Base-by-base conservation (phyloP, 305 asterid species). In the Fraxinus greggii region DNA sequence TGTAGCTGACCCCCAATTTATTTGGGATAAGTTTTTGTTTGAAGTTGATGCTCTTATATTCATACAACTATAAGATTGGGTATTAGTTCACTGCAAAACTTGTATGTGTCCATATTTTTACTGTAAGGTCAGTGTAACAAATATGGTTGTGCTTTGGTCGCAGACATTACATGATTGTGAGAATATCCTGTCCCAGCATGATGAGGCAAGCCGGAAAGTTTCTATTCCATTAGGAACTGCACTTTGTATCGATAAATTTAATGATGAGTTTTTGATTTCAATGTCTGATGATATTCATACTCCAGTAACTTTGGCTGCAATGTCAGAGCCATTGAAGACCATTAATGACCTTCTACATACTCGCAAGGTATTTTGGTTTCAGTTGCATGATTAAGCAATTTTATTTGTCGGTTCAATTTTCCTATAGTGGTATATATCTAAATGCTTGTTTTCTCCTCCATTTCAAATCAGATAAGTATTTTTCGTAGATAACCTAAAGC, bases 221-320 rank as follows among this genome's bases (percentile, higher is more conserved):
- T 85, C 89, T 3, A 76, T 93, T 85, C 92, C 98, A 85, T 78
- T 91, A 80, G 93, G 74, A 87, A 89, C 88, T 78, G 84, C 82
- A 36, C 82, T 85, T 73, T 94, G 94, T 87, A 88, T 97, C 82
- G 85, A 83, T 79, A 91, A 90, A 78, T 94, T 94, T 83, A 82
- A 81, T 77, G 91, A 93, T 79, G 98, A 94, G 79, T 90, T 90
- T 87, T 75, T 89, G 78, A 83, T 86, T 42, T 92, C 98, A 15
- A 88, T 97, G 92, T 92, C 94, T n/a, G 98, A 94, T 89, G 98
- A 97, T 89, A 93, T 97, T 80, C 99, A 94, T 85, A 87, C 98
- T 74, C 86, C 92, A 54, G 97, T 91, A 73, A 97, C 91, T 84
- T 88, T 97, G 90, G 94, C 97, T 87, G 98, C 98, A 80, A 90